Evolutionary conservation across 164 flowering plant species (phyloP), one percentile per base, ranked within the genome.

Genomic region (Tinospora cordifolia): DNA sequence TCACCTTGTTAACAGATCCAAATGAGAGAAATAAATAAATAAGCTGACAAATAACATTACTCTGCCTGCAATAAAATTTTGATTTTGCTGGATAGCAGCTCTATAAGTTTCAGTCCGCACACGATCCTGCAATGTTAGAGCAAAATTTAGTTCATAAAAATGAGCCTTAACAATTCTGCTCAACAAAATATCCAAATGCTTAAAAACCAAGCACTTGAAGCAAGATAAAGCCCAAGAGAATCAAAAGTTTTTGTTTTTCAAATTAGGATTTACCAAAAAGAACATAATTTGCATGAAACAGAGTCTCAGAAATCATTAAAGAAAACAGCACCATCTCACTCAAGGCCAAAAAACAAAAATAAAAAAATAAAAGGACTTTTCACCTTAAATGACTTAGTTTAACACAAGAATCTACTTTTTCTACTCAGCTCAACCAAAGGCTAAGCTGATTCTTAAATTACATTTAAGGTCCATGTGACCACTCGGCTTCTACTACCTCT

Each of bases 91-190:
- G 65, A 94, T 88, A n/a, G 97, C 99, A 19, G 81, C 77, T 75
- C 85, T 87, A 68, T 94, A 94, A 36, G 97, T 85, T 38, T 94
- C 93, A 39, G 97, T 94, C 68, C 97, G 79, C 68, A 83, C 93
- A 67, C 84, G 89, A 82, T 94, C 98, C 98, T 94, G 89, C 39
- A 78, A 13, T 22, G 34, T 54, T 19, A 21, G 24, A 21, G 36
- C 25, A 54, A 3, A 54, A 19, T 19, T 17, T 54, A 21, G 21
- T 21, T 8, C 6, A 54, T 6, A 54, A 22, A 54, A 54, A 54
- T n/a, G 19, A 25, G 60, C 24, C 24, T 54, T 54, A 6, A 54
- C 21, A 54, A 5, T 54, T 54, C 21, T 54, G 60, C 60, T 17
- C 60, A 8, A 9, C 1, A 54, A 54, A n/a, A 54, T 54, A 54